Evolutionary conservation across 441 rosid species (phyloP).

Genomic region (Kokia cookei): DNA sequence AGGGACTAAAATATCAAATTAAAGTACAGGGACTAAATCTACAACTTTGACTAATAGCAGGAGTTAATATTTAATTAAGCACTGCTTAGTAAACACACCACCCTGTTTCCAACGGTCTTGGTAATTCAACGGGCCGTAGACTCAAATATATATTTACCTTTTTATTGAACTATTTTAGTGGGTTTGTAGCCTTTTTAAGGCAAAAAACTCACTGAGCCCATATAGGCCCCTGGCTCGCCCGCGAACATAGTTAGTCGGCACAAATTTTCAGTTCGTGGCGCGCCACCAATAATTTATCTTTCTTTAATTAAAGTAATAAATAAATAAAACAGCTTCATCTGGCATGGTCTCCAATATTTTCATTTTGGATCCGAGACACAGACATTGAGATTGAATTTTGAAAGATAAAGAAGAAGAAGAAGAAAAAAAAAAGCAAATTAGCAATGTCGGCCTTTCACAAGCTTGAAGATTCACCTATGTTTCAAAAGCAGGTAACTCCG

Average conservation of each 20-base stretch:
- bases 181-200: neutral
- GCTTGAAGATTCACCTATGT: conserved; percentile 90
- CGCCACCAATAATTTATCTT: neutral
- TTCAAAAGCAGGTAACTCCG: conserved; percentile 60
- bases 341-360: neutral
- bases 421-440: neutral
- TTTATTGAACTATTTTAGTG: neutral
- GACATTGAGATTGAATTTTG: neutral
- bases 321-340: neutral
- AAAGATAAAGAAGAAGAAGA: neutral
- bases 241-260: neutral
- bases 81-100: no score
- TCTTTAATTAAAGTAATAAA: neutral
- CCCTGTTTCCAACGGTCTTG: no score
- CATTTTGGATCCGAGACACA: neutral
- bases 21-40: no score
- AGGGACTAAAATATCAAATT: no score
- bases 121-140: no score
- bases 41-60: no score
- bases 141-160: no score
- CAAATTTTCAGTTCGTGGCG: neutral
- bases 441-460: conserved; percentile 57
- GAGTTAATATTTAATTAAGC: no score
- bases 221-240: neutral
- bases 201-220: neutral